Evolutionary conservation across 2,329 filamentous ascomycete genomes (phyloP).

Genomic region (Sporothrix inflata): DNA sequence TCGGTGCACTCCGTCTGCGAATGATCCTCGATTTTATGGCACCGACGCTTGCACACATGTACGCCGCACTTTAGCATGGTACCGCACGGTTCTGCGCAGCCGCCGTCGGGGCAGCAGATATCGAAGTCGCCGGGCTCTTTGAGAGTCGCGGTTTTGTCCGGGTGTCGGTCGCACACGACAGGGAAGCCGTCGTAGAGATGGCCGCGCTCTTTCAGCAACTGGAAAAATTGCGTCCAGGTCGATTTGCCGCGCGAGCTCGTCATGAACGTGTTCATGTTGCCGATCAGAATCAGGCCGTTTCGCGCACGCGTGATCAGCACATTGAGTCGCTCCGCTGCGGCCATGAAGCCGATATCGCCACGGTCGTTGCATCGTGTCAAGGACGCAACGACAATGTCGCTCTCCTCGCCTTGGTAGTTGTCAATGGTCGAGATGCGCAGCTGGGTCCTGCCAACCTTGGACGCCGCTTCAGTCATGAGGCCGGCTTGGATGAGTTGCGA

Average conservation of each 20-base stretch:
- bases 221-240: constrained; percentile 62
- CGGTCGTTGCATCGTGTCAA: constrained; percentile 67
- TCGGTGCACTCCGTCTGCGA: constrained; percentile 47
- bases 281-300: constrained; percentile 68
- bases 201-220: constrained; percentile 53
- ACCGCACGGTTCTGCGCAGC: constrained; percentile 64
- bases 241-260: constrained; percentile 55
- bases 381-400: constrained; percentile 70
- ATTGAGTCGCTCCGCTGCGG: constrained; percentile 66
- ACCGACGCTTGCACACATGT: constrained; percentile 63
- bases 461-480: constrained; percentile 55
- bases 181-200: constrained; percentile 65
- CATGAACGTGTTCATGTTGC: constrained; percentile 67
- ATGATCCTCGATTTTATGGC: constrained; percentile 66
- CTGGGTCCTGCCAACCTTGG: background rate
- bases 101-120: constrained; percentile 67
- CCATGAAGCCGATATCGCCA: constrained; percentile 73
- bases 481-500: constrained; percentile 66
- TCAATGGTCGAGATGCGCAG: constrained; percentile 46
- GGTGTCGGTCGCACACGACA: constrained; percentile 63
- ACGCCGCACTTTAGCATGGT: constrained; percentile 56
- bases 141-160: constrained; percentile 52
- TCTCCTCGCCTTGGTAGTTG: constrained; percentile 80
- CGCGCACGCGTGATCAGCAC: constrained; percentile 71
- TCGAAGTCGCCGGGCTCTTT: constrained; percentile 61